Base-by-base conservation (phyloP, 306 rosid species). In the Acacia acuminata region DNA sequence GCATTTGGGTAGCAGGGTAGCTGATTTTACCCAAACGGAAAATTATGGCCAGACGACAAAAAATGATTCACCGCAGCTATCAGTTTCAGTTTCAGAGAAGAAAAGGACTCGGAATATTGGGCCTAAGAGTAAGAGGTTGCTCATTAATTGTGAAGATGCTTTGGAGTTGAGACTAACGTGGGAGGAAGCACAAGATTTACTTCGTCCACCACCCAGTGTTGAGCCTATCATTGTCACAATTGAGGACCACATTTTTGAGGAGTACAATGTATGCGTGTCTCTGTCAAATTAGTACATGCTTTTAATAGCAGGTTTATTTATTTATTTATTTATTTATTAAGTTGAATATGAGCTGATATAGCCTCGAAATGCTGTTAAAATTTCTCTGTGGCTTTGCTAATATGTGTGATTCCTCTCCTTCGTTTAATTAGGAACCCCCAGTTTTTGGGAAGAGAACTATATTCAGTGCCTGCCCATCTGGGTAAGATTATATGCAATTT, bases 111-210 rank as follows among this genome's bases (percentile, higher is more conserved):
- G 97, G 61, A 96, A 94, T 75, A 94, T 96, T 82, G 98, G 98
- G 75, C 87, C 94, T 70, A 96, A 96, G 85, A 94, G 80, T 80
- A 96, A 94, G 85, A 92, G 99, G 84, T 82, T 96, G 88, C 92
- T 83, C 67, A 92, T 96, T 89, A 87, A 90, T 56, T 90, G 92
- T 77, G 99, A 94, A 76, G 99, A 96, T 80, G 88, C 93, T 47
- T 64, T 88, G 86, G 98, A 96, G 90, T 87, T 96, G 79, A 90
- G 92, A 84, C 89, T 96, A 77, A 96, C 99, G 60, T 96, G 99
- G 99, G 97, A 94, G 89, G 99, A 96, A 89, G 98, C 98, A 65
- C 99, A 94, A 78, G 97, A 96, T 83, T 94, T 96, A 84, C 98
- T 96, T 79, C 97, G 99, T 73, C 99, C 99, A 1, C 97, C 99